A percentile compares a stretch with the other conserved stretches of the same genome.
Evolutionary conservation across 441 rosid genomes (phyloP).

Genomic region (California macrophylla): DNA sequence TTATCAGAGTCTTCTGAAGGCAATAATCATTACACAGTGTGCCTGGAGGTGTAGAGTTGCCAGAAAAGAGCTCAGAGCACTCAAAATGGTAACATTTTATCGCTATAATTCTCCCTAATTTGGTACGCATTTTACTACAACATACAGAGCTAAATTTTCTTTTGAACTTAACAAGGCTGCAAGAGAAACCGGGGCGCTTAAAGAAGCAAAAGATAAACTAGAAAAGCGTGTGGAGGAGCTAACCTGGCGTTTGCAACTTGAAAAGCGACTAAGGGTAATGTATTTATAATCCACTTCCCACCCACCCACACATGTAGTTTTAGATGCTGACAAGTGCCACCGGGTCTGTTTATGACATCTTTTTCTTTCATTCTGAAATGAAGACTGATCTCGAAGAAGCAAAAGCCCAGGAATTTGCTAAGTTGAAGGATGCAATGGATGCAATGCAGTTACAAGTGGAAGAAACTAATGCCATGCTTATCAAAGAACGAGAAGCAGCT

Average conservation of each 20-base stretch:
- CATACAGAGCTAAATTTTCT: slow-evolving; percentile 15
- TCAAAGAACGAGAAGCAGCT: slow-evolving; percentile 82
- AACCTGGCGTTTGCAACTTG: slow-evolving; percentile 92
- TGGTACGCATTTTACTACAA: not conserved
- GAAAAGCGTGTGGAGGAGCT: slow-evolving; percentile 99
- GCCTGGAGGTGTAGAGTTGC: slow-evolving; percentile 95
- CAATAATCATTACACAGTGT: slow-evolving; percentile 75
- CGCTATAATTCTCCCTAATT: slow-evolving; percentile 14
- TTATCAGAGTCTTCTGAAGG: slow-evolving; percentile 73
- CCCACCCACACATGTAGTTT: not conserved
- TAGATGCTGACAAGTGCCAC: not conserved
- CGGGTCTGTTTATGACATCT: slow-evolving; percentile 9
- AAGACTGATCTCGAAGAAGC: slow-evolving; percentile 92
- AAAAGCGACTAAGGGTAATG: slow-evolving; percentile 87
- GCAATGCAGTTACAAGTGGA: slow-evolving; percentile 59
- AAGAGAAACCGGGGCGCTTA: slow-evolving; percentile 95
- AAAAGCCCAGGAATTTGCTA: slow-evolving; percentile 76
- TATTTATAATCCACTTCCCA: not conserved
- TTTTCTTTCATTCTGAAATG: slow-evolving; percentile 17
- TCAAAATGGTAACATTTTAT: slow-evolving; percentile 64
- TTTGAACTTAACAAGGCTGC: slow-evolving; percentile 59
- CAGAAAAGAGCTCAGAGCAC: slow-evolving; percentile 78
- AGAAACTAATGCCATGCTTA: slow-evolving; percentile 59
- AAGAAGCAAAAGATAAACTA: slow-evolving; percentile 90
- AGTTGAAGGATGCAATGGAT: slow-evolving; percentile 61